phyloP scores from a whole-genome alignment of 768 basidiomycete species.

The Collybiopsis luxurians region DNA sequence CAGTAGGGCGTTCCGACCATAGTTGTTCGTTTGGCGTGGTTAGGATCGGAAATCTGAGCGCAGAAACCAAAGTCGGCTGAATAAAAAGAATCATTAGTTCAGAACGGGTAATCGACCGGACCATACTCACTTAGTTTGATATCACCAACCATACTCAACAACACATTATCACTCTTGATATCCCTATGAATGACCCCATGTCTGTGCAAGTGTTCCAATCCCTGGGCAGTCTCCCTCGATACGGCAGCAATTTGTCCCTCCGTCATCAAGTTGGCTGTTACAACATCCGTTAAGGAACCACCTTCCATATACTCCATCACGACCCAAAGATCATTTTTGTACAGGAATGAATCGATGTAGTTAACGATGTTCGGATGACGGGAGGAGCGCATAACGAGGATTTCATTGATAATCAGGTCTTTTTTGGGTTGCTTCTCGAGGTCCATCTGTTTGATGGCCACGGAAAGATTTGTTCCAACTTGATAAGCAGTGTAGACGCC shows the following conservation, averaged over 20 bases:
- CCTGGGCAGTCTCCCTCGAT: constrained; percentile 88
- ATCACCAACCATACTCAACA: constrained; percentile 89
- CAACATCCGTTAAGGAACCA: constrained; percentile 91
- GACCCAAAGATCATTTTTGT: constrained; percentile 99
- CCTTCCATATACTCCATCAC: constrained; percentile 99
- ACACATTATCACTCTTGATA: constrained; percentile 98
- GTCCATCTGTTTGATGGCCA: constrained; percentile 99
- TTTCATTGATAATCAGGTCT: constrained; percentile 99
- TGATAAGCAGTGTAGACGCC: constrained; percentile 99
- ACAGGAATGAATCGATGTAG: constrained; percentile 96
- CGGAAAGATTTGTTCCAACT: constrained; percentile 89
- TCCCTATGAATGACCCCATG: constrained; percentile 99
- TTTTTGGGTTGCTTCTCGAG: constrained; percentile 99
- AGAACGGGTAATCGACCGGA: constrained; percentile 5
- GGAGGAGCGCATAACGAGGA: constrained; percentile 92
- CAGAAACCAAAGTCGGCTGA: constrained; percentile 99
- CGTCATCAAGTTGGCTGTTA: constrained; percentile 94
- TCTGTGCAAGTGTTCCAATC: constrained; percentile 89
- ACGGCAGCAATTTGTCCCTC: constrained; percentile 99
- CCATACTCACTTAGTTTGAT: constrained; percentile 90
- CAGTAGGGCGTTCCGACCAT: constrained; percentile 99
- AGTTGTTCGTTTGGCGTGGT: constrained; percentile 89
- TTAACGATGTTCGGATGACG: constrained; percentile 99
- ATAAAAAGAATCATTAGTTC: not conserved
- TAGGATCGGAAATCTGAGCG: constrained; percentile 90